Base-by-base conservation (phyloP, 768 basidiomycete species). In the Trametes punicea region DNA sequence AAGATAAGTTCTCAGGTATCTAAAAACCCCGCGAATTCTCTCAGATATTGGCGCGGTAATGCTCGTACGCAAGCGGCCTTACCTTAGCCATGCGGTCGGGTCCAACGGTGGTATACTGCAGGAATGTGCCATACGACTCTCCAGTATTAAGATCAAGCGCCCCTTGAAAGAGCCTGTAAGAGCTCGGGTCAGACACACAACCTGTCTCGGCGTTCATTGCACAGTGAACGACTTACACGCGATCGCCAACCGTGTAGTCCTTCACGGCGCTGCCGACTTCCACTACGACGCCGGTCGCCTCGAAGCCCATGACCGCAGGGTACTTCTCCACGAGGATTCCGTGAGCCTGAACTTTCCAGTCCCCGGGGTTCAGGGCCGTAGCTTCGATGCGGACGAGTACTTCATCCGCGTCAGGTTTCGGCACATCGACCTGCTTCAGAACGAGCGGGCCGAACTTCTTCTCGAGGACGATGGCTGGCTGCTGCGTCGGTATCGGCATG, bases 201-300 rank as follows among this genome's bases (percentile, higher is more conserved):
- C 18, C 36, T 16, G 36, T 16, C 15, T 18, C 11, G n/a, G 11
- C 34, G 11, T 26, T 16, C 10, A 26, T 25, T 26, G 4, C 25
- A 5, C 3, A 26, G 29, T 0, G 40, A 6, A 20, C 33, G n/a
- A 39, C 48, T 23, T 10, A 57, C 56, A 57, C 56, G 26, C 50
- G 50, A 23, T 57, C 56, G 7, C 46, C 46, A 4, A 57, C 49
- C 3, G 44, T 27, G 9, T 26, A 54, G 18, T 64, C 52, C 4
- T 67, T 65, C 1, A 79, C 77, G 0, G 64, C 70, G 20, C 69
- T 61, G 16, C 74, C 78, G n/a, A 77, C 68, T 26, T 67, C 67
- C 21, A 69, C 70, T 30, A 77, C 70, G 20, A 65, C 67, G 16
- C 78, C 77, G 6, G 76, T 72, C 15, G 55, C 68, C n/a, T 80